Percentiles rank a stretch among this genome's conserved stretches.
These are phyloP conservation scores for Ustilago crameri DNA, from an alignment of 1,284 basidiomycete genomes.

Conservation along the genomic window DNA sequence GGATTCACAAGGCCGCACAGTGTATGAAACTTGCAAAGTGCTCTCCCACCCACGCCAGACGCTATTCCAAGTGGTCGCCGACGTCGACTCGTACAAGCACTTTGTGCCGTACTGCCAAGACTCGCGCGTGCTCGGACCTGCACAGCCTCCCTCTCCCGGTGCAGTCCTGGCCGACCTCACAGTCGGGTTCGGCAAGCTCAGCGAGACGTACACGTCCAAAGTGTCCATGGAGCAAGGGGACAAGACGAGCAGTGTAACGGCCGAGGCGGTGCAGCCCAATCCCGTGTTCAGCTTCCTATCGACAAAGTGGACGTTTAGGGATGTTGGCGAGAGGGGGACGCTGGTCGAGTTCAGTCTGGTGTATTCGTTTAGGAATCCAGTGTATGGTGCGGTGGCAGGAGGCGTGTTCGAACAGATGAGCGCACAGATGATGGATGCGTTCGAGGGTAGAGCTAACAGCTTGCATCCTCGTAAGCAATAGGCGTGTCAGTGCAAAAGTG, in stretches of 20 bases:
- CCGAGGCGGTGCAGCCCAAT: conserved; percentile 65
- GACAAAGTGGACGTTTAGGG: conserved; percentile 74
- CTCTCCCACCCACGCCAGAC: conserved; percentile 70
- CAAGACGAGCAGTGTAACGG: conserved; percentile 22
- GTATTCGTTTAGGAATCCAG: conserved; percentile 86
- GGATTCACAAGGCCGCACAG: conserved; percentile 29
- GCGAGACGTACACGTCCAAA: conserved; percentile 86
- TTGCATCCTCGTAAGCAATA: conserved; percentile 18
- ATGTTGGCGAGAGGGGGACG: conserved; percentile 15
- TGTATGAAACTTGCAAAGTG: conserved; percentile 38
- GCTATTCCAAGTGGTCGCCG: conserved; percentile 85
- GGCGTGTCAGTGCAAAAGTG: too few relatives aligned
- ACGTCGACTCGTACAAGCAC: conserved; percentile 83
- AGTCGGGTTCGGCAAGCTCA: conserved; percentile 86
- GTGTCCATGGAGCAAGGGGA: conserved; percentile 81
- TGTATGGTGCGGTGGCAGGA: conserved; percentile 83
- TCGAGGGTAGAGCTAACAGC: conserved; percentile 77
- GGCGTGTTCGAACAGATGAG: conserved; percentile 88
- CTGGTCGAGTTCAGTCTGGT: conserved; percentile 71
- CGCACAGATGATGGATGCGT: conserved; percentile 88
- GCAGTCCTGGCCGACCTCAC: conserved; percentile 79
- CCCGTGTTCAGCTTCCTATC: conserved; percentile 85
- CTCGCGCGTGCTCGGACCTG: conserved; percentile 75
- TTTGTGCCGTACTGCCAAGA: conserved; percentile 90
- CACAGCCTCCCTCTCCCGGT: background rate